Evolutionary conservation across 176 grass and related monocot genomes (phyloP).

Genomic region (Juncus effusus): DNA sequence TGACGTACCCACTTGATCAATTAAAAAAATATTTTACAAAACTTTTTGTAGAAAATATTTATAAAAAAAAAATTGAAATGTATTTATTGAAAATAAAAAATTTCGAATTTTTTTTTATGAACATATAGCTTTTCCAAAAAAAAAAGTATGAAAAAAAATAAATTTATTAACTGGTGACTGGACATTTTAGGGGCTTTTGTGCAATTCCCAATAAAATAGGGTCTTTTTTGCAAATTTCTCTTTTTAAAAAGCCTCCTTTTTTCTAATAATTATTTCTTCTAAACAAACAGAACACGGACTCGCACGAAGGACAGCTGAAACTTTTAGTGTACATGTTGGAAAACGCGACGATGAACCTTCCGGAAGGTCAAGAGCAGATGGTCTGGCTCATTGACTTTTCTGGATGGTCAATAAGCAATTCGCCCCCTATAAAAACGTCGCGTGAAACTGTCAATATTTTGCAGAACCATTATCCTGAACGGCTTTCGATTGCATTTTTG

Average conservation of each 20-base stretch:
- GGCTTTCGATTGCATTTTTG: slow-evolving; percentile 58
- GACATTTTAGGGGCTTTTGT: no score
- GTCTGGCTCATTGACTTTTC: slow-evolving; percentile 87
- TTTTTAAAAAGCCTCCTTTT: neutral
- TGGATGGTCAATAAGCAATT: slow-evolving; percentile 71
- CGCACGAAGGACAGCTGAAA: slow-evolving; percentile 50
- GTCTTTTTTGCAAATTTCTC: no score
- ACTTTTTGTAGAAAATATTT: no score
- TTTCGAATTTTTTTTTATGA: no score
- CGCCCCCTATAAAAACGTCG: slow-evolving; percentile 61
- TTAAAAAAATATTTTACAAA: no score
- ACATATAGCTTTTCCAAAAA: no score
- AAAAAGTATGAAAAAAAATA: no score
- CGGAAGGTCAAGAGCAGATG: slow-evolving; percentile 78
- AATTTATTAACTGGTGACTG: no score
- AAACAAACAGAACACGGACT: slow-evolving; percentile 55
- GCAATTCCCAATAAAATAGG: no score
- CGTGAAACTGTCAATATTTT: slow-evolving; percentile 51
- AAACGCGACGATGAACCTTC: slow-evolving; percentile 63
- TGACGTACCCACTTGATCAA: no score
- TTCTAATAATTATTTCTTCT: slow-evolving; percentile 3
- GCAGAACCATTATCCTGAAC: slow-evolving; percentile 90
- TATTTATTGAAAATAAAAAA: no score
- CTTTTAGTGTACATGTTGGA: slow-evolving; percentile 71
- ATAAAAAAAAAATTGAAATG: no score